phyloP scores from a whole-genome alignment of 2,329 filamentous ascomycete species.

The Uncinocarpus reesii region DNA sequence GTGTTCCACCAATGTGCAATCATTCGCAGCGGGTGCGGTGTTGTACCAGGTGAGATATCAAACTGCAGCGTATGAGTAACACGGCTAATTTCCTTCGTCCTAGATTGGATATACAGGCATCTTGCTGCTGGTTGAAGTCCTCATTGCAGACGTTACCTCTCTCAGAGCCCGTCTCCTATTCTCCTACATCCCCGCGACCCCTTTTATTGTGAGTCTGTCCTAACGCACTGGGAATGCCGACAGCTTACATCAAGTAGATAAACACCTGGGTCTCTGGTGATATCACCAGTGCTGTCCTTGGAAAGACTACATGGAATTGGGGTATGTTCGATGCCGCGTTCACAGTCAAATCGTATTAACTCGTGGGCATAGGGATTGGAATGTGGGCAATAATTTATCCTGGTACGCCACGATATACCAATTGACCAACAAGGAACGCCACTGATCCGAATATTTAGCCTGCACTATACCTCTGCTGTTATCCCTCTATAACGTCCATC shows the following conservation, averaged over 20 bases:
- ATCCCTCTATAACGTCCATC: slow-evolving; percentile 42
- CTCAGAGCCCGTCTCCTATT: slow-evolving; percentile 54
- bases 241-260: slow-evolving; percentile 27
- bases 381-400: slow-evolving; percentile 56
- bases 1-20: slow-evolving; percentile 38
- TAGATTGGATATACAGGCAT: slow-evolving; percentile 54
- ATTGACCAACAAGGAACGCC: neutral
- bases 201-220: slow-evolving; percentile 39
- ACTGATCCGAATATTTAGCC: slow-evolving; percentile 21
- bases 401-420: slow-evolving; percentile 15
- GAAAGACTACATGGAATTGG: slow-evolving; percentile 48
- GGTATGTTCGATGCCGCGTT: slow-evolving; percentile 32
- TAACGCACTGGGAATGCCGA: neutral
- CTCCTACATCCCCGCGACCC: slow-evolving; percentile 52
- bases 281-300: slow-evolving; percentile 44
- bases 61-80: too few species aligned
- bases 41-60: slow-evolving; percentile 42
- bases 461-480: slow-evolving; percentile 47
- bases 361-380: slow-evolving; percentile 34
- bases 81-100: neutral
- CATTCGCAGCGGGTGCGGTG: slow-evolving; percentile 49
- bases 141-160: slow-evolving; percentile 55
- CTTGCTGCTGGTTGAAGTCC: slow-evolving; percentile 52
- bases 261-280: slow-evolving; percentile 56
- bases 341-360: neutral